Percentiles rank a stretch among this genome's conserved stretches.
These are phyloP conservation scores for Ophiostoma pallidulum DNA, from an alignment of 2,329 filamentous ascomycete genomes.

Conservation along the genomic window DNA sequence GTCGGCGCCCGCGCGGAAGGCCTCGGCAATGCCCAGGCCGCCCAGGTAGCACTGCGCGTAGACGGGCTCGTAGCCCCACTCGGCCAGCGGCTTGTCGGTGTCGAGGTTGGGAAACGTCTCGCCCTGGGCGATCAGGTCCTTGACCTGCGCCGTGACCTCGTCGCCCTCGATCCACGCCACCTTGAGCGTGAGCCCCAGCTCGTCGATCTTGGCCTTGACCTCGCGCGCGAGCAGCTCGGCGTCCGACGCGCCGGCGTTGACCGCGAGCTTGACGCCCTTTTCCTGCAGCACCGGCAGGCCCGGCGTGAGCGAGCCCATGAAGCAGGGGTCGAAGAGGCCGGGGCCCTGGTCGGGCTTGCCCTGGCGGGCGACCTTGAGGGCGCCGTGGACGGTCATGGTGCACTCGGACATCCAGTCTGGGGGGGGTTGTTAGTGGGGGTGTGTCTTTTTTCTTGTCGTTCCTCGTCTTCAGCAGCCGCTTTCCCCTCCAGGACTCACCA, in stretches of 20 bases:
- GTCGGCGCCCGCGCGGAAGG: constrained; percentile 25
- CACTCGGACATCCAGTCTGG: constrained; percentile 26
- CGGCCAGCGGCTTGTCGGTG: constrained; percentile 11
- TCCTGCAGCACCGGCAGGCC: constrained; percentile 21
- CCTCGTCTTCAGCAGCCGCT: too few relatives aligned
- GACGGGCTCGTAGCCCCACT: constrained; percentile 16
- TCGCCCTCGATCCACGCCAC: constrained; percentile 27
- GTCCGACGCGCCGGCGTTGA: constrained; percentile 26
- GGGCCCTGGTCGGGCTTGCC: constrained; percentile 8
- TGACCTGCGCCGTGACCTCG: constrained; percentile 20
- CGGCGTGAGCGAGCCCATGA: constrained; percentile 25
- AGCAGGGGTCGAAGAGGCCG: constrained; percentile 23
- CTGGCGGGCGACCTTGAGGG: constrained; percentile 21
- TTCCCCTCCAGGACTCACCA: too few relatives aligned
- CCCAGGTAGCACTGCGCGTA: constrained; percentile 30
- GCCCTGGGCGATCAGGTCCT: constrained; percentile 13
- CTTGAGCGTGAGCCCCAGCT: constrained; percentile 20
- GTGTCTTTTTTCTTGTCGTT: too few relatives aligned
- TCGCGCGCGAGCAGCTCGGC: constrained; percentile 17
- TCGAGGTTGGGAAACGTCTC: constrained; percentile 15
- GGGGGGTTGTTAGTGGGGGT: too few relatives aligned
- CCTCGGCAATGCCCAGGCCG: constrained; percentile 29
- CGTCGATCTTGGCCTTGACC: constrained; percentile 16
- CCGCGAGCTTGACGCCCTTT: constrained; percentile 23
- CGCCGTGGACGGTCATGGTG: constrained; percentile 25